A percentile compares a stretch with the other conserved stretches of the same genome.
These are phyloP conservation scores for Picea glauca DNA, from an alignment of 75 land plant species.

Conservation along the genomic window DNA sequence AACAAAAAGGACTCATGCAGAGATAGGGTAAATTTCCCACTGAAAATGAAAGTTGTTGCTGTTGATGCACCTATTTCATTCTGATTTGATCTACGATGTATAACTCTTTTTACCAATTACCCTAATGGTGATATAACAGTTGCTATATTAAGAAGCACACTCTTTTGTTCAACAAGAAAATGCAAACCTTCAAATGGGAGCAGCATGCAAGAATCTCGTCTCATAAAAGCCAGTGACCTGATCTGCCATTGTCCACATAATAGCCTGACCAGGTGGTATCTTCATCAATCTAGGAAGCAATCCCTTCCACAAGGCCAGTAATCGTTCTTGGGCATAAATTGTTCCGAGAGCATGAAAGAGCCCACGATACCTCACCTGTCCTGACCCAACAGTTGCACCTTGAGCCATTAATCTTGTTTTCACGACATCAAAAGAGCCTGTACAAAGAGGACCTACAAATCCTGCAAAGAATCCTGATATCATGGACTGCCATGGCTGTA, in stretches of 20 bases:
- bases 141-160: too few relatives aligned
- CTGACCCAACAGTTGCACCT: conserved; percentile 31
- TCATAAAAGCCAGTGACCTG: conserved; percentile 91
- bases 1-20: too few relatives aligned
- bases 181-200: too few relatives aligned
- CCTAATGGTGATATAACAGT: too few relatives aligned
- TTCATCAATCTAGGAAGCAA: conserved; percentile 94
- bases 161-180: too few relatives aligned
- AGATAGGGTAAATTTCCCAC: too few relatives aligned
- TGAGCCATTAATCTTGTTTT: conserved; percentile 99
- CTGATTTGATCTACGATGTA: too few relatives aligned
- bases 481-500: conserved; percentile 99
- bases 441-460: conserved; percentile 85
- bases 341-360: conserved; percentile 86
- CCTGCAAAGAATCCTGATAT: conserved; percentile 98
- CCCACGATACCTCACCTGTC: conserved; percentile 70
- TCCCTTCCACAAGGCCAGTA: conserved; percentile 88
- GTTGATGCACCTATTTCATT: too few relatives aligned
- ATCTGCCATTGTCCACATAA: conserved; percentile 99
- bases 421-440: conserved; percentile 99
- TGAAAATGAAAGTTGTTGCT: too few relatives aligned
- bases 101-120: too few relatives aligned
- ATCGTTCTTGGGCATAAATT: conserved; percentile 85
- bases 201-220: conserved; percentile 43
- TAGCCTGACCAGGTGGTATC: conserved; percentile 99